Evolutionary conservation across 805 yeast genomes (phyloP), one percentile per base, ranked within the genome.

Genomic region (Ogataea ramenticola): DNA sequence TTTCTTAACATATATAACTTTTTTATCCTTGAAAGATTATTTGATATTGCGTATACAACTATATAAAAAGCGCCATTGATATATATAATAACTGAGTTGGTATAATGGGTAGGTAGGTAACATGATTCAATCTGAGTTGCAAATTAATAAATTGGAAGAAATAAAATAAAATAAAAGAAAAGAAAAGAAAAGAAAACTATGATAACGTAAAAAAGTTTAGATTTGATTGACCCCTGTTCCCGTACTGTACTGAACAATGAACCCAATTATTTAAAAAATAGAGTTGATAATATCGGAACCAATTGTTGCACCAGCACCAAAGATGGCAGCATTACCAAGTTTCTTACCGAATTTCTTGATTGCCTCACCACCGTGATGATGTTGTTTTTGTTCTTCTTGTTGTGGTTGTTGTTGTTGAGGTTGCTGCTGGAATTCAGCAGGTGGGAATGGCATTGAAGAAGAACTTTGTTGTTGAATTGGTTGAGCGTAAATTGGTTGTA

Each of bases 291-390:
- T 50, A 57, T 90, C 91, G 41, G 89, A 74, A 58, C 98, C 98
- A 44, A 91, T 71, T 1, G 96, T 84, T 29, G 98, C 96, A 71
- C 98, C 98, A 6, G 97, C 98, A 66, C 97, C 98, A 52, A 89
- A 91, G 43, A 91, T 81, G 34, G 95, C 95, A n/a, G 97, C 97
- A 53, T 88, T 81, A 48, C 96, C 97, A 46, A 91, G 69, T 64
- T 88, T 84, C 45, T 86, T 73, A 21, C 97, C 97, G 54, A 87
- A 80, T 57, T 74, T 84, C 63, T 77, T 78, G 46, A 82, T 48
- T 54, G 45, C 41, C 17, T 40, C 50, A n/a, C 37, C 34, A 21
- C 19, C 27, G 15, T 33, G 44, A 26, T 44, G 49, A 27, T 47
- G 54, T 20, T 48, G 47, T 36, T 51, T 54, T 27, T 46, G 52